phyloP scores from a whole-genome alignment of 2,329 filamentous ascomycete genomes.

The Colletotrichum liriopes region DNA sequence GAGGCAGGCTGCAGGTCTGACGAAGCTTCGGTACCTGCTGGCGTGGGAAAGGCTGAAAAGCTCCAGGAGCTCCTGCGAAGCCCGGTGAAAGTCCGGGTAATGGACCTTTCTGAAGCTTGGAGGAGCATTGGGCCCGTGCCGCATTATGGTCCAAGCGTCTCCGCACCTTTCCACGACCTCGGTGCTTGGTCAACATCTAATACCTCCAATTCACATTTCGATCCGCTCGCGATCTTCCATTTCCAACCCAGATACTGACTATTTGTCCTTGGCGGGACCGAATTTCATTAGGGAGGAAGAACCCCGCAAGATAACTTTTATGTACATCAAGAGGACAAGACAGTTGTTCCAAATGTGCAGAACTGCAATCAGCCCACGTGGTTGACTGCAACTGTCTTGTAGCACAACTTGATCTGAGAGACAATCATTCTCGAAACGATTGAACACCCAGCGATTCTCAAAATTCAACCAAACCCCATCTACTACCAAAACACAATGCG shows the following conservation, averaged over 20 bases:
- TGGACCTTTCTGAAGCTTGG: constrained; percentile 5
- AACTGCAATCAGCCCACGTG: not conserved
- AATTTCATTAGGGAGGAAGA: no score
- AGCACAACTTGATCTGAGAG: not conserved
- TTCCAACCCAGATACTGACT: not conserved
- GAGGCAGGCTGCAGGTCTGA: constrained; percentile 51
- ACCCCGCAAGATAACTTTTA: not conserved
- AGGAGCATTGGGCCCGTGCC: not conserved
- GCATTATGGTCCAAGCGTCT: not conserved
- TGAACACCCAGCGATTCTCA: not conserved
- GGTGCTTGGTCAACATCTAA: not conserved
- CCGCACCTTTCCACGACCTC: not conserved
- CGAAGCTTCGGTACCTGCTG: constrained; percentile 48
- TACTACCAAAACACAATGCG: constrained; percentile 8
- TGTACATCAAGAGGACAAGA: not conserved
- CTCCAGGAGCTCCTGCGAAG: constrained; percentile 41
- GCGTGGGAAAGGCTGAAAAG: constrained; percentile 44
- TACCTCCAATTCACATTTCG: no score
- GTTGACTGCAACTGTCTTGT: not conserved
- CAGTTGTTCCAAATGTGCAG: not conserved
- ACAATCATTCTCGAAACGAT: not conserved
- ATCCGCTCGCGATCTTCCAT: not conserved
- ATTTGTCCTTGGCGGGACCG: not conserved
- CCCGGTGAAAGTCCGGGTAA: constrained; percentile 42
- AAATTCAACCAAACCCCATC: not conserved